Conservation (phyloP, 768 basidiomycete genomes). For the Rhizopogon sp. region DNA sequence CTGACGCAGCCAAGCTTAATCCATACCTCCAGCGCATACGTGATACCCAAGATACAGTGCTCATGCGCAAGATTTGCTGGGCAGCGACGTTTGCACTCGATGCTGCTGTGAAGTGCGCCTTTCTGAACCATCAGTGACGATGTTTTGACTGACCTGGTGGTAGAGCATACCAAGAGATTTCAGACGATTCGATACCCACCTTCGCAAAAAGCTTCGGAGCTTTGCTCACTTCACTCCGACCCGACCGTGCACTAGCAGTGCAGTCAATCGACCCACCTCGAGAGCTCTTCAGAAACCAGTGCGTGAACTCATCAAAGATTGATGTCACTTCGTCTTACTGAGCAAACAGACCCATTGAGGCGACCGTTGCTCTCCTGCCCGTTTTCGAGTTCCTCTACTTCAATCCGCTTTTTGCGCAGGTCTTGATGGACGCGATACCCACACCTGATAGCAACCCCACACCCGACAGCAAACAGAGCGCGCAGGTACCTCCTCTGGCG, state of each 20-base stretch:
- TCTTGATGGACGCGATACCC: constrained; percentile 37
- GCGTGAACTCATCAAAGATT: constrained; percentile 7
- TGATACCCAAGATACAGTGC: constrained; percentile 39
- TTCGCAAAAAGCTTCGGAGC: constrained; percentile 47
- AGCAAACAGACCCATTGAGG: constrained; percentile 55
- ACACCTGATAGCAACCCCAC: constrained; percentile 18
- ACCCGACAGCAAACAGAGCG: neutral
- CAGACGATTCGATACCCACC: constrained; percentile 47
- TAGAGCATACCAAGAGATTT: constrained; percentile 54
- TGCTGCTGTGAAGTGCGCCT: constrained; percentile 43
- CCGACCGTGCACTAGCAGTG: constrained; percentile 47
- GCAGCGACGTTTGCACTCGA: constrained; percentile 49
- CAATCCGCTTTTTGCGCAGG: constrained; percentile 44
- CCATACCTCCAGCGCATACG: constrained; percentile 54
- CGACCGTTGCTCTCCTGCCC: constrained; percentile 52
- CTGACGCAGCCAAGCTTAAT: constrained; percentile 65
- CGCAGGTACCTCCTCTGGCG: constrained; percentile 31
- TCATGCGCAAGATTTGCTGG: constrained; percentile 58
- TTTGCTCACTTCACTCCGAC: constrained; percentile 47
- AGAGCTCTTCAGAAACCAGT: constrained; percentile 58
- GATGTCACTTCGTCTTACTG: neutral
- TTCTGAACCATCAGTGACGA: neutral
- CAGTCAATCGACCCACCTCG: constrained; percentile 42
- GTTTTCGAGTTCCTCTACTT: constrained; percentile 55
- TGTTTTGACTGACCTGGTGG: neutral